These are phyloP conservation scores for Pleurotus tuoliensis DNA, from an alignment of 768 basidiomycete genomes.

Conservation along the genomic window DNA sequence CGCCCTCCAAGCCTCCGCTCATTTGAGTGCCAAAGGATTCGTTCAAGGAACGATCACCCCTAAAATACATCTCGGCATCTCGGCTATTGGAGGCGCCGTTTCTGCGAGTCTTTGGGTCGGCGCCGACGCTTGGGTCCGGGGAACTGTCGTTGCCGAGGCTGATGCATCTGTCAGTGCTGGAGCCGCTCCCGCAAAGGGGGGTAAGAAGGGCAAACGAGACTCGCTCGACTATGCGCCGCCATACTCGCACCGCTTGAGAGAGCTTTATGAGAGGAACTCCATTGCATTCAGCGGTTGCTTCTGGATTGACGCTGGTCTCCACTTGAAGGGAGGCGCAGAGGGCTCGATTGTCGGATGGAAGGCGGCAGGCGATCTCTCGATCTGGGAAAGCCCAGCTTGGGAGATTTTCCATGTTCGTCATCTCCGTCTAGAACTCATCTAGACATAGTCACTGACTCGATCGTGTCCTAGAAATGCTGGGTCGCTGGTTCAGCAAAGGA, in stretches of 20 bases:
- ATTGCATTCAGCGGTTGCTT: not conserved
- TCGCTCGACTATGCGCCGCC: not conserved
- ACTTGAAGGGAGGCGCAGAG: not conserved
- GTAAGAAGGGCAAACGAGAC: not conserved
- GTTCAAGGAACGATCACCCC: not conserved
- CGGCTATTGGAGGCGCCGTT: not conserved
- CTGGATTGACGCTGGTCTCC: not conserved
- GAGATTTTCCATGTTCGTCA: not conserved
- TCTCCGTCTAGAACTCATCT: no score
- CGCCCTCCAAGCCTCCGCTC: not conserved
- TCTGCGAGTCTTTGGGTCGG: not conserved
- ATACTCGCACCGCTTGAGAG: not conserved
- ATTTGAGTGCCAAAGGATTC: not conserved
- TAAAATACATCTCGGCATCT: not conserved
- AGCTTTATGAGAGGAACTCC: not conserved
- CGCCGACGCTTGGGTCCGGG: not conserved
- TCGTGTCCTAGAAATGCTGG: not conserved
- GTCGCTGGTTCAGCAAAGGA: not conserved
- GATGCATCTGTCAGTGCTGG: not conserved
- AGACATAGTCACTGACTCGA: no score
- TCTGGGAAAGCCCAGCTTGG: not conserved
- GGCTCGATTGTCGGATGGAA: not conserved
- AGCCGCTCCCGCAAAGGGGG: not conserved
- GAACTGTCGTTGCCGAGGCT: not conserved
- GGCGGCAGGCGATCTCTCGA: not conserved